phyloP scores from a whole-genome alignment of 768 basidiomycete species.

The Hypholoma sublateritium region DNA sequence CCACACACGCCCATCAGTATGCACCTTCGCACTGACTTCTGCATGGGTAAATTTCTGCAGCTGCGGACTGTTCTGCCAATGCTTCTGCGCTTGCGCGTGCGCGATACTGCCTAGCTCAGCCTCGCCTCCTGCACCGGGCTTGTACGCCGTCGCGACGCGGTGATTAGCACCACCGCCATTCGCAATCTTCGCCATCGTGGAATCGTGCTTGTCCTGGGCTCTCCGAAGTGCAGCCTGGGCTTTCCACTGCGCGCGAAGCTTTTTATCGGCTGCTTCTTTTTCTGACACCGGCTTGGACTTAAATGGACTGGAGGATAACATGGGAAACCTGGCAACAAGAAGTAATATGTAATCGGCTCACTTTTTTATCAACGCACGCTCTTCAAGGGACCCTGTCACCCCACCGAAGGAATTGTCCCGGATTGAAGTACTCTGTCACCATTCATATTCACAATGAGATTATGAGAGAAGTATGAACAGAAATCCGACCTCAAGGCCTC shows the following conservation, averaged over 20 bases:
- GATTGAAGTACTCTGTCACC: no score
- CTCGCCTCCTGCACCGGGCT: background rate
- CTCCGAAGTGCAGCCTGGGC: background rate
- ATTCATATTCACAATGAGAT: no score
- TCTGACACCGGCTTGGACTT: background rate
- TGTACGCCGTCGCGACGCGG: slow-evolving; percentile 4
- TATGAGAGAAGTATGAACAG: no score
- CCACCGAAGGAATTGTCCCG: no score
- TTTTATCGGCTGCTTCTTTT: slow-evolving; percentile 5
- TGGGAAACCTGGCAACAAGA: no score
- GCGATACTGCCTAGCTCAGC: slow-evolving; percentile 4
- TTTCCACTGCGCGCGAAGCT: background rate
- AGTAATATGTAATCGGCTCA: no score
- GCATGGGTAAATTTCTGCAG: slow-evolving; percentile 11
- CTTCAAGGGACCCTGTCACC: no score
- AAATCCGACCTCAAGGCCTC: no score
- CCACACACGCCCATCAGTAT: slow-evolving; percentile 1
- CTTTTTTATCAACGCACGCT: no score
- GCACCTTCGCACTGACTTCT: slow-evolving; percentile 6
- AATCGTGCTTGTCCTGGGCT: background rate
- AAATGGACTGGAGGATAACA: no score
- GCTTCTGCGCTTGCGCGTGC: background rate
- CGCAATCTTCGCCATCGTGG: slow-evolving; percentile 4
- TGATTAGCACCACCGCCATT: background rate
- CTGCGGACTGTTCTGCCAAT: slow-evolving; percentile 1